These are phyloP conservation scores for Zoysia japonica DNA, from an alignment of 176 grass and related monocot genomes.

Conservation along the genomic window DNA sequence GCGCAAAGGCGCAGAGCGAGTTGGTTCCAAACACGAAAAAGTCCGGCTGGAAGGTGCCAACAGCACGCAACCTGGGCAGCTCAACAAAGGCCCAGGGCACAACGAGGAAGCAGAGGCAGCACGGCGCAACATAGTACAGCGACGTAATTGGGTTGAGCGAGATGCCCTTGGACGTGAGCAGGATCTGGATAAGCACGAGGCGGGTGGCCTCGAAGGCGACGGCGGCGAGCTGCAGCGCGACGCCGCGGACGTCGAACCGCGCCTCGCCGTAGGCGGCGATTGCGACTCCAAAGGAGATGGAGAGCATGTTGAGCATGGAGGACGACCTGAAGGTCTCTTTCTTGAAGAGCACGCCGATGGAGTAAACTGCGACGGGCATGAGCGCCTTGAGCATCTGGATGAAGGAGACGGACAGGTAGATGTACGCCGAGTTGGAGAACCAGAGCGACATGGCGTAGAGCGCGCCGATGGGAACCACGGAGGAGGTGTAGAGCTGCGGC, in stretches of 20 bases:
- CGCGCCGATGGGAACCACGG: conserved; percentile 85
- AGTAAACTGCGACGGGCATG: conserved; percentile 97
- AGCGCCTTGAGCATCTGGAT: conserved; percentile 99
- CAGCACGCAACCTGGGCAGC: conserved; percentile 65
- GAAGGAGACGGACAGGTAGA: conserved; percentile 97
- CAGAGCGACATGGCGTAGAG: conserved; percentile 95
- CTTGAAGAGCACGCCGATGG: conserved; percentile 73
- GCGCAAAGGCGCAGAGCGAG: conserved; percentile 89
- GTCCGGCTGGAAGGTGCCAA: conserved; percentile 68
- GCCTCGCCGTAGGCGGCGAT: conserved; percentile 62
- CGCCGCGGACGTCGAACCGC: neutral
- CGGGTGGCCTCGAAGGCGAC: neutral
- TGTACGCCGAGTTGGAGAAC: conserved; percentile 99
- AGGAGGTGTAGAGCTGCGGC: conserved; percentile 63
- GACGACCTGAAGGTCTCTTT: conserved; percentile 73
- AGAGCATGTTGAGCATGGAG: conserved; percentile 97
- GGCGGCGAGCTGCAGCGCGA: conserved; percentile 4
- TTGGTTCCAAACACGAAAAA: conserved; percentile 82
- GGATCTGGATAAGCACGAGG: conserved; percentile 7
- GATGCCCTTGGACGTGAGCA: neutral
- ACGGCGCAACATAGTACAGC: neutral
- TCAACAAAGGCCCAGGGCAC: conserved; percentile 84
- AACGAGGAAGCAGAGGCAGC: conserved; percentile 27
- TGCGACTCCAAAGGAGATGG: conserved; percentile 93
- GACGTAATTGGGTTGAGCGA: neutral